Evolutionary conservation across 1,139 yeast species (phyloP).

Genomic region (Debaryomyces subglobosus): DNA sequence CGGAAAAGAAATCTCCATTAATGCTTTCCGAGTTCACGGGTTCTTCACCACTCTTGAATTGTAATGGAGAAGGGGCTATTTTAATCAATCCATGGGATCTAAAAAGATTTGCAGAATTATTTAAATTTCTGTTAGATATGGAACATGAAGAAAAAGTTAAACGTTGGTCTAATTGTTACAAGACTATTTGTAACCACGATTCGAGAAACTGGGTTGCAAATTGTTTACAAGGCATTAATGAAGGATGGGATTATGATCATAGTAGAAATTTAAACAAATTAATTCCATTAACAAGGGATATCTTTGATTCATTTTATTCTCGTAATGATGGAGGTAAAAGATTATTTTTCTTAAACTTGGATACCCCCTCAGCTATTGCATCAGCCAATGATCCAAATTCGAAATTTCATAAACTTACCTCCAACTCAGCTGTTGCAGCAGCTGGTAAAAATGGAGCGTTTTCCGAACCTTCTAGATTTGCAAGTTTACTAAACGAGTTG

Average conservation of each 20-base stretch:
- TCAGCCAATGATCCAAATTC: slow-evolving; percentile 18
- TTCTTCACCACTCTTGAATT: slow-evolving; percentile 71
- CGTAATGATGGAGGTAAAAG: slow-evolving; percentile 42
- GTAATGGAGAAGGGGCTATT: slow-evolving; percentile 63
- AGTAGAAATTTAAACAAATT: slow-evolving; percentile 29
- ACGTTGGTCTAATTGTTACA: slow-evolving; percentile 65
- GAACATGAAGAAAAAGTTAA: slow-evolving; percentile 52
- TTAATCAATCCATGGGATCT: slow-evolving; percentile 92
- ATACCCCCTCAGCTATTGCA: slow-evolving; percentile 38
- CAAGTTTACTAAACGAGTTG: slow-evolving; percentile 52
- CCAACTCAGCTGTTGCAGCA: slow-evolving; percentile 17
- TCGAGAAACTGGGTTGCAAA: slow-evolving; percentile 73
- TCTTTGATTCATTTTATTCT: slow-evolving; percentile 42
- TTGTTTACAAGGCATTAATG: slow-evolving; percentile 57
- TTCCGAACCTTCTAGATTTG: slow-evolving; percentile 52
- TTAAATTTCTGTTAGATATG: slow-evolving; percentile 69
- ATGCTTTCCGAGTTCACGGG: slow-evolving; percentile 94
- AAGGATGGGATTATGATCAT: slow-evolving; percentile 65
- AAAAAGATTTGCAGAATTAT: slow-evolving; percentile 62
- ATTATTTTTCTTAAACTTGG: slow-evolving; percentile 59
- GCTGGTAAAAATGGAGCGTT: slow-evolving; percentile 33
- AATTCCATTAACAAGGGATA: slow-evolving; percentile 28
- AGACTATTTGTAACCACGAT: slow-evolving; percentile 65
- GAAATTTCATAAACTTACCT: slow-evolving; percentile 3
- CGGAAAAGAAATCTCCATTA: slow-evolving; percentile 75